Conservation (phyloP, 179 eudicot genomes). For the Actinidia polygama region DNA sequence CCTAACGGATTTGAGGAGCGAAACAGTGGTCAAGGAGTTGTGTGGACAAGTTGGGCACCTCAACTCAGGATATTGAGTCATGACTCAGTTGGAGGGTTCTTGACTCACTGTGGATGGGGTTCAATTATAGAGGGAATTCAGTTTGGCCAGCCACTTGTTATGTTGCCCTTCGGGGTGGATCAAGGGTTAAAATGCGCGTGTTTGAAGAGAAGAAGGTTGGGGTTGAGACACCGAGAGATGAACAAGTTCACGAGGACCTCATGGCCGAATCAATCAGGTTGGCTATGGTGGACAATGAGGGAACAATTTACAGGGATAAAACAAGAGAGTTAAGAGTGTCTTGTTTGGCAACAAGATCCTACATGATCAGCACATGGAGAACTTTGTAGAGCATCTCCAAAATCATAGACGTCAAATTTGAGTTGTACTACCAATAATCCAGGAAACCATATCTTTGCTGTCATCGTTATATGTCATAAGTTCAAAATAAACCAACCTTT, state of each 20-base stretch:
- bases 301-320: background rate
- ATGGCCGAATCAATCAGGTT: conserved; percentile 3
- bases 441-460: background rate
- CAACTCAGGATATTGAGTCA: conserved; percentile 14
- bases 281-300: background rate
- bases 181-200: conserved; percentile 29
- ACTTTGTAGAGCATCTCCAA: conserved; percentile 1
- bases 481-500: background rate
- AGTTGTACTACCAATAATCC: background rate
- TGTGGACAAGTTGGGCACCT: conserved; percentile 21
- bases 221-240: conserved; percentile 36
- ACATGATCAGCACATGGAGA: background rate
- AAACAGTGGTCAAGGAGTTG: background rate
- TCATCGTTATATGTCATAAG: background rate
- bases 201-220: conserved; percentile 39
- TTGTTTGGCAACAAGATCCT: background rate
- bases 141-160: background rate
- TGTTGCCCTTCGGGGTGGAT: conserved; percentile 8
- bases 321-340: background rate
- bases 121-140: background rate
- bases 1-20: conserved; percentile 7
- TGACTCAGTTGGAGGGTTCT: conserved; percentile 26
- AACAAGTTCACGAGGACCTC: conserved; percentile 1
- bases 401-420: background rate
- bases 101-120: conserved; percentile 24